Percentiles rank a stretch among this genome's conserved stretches.
Evolutionary conservation across 164 flowering plant genomes (phyloP).

Genomic region (Umbellularia californica): DNA sequence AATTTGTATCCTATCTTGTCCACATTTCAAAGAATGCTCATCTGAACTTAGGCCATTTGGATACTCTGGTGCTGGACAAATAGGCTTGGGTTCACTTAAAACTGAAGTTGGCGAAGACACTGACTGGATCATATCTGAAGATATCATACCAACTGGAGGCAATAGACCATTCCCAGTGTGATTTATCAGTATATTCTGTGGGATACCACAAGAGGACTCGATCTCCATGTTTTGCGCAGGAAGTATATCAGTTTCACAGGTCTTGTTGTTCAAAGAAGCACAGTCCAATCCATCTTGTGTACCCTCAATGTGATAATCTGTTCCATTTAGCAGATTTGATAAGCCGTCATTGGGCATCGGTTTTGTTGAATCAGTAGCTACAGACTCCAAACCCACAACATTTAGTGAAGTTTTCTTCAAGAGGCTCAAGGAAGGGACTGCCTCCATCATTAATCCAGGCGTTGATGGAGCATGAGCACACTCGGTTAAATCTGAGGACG

Average conservation of each 20-base stretch:
- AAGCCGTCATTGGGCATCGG: conserved; percentile 17
- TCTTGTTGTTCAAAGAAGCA: conserved; percentile 14
- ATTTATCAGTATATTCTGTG: conserved; percentile 20
- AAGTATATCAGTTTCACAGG: conserved; percentile 16
- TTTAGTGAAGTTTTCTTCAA: conserved; percentile 9
- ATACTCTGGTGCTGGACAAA: conserved; percentile 15
- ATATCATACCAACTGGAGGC: conserved; percentile 6
- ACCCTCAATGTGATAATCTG: conserved; percentile 16
- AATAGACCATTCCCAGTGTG: conserved; percentile 18
- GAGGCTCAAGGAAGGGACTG: conserved; percentile 21
- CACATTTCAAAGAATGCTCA: conserved; percentile 1
- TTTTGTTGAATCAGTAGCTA: conserved; percentile 28
- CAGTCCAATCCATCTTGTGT: conserved; percentile 13
- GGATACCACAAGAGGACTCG: conserved; percentile 7
- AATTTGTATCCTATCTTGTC: conserved; percentile 12
- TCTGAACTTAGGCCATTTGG: conserved; percentile 15
- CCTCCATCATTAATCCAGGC: conserved; percentile 57
- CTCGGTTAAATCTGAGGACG: conserved; percentile 21
- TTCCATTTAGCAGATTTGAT: conserved; percentile 20
- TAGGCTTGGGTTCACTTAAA: conserved; percentile 18
- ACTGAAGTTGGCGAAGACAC: conserved; percentile 21
- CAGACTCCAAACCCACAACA: conserved; percentile 29
- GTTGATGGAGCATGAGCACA: conserved; percentile 64
- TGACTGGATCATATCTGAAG: conserved; percentile 14
- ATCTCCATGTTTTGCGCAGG: conserved; percentile 25